Evolutionary conservation across 2,329 filamentous ascomycete species (phyloP), one percentile per base, ranked within the genome.

Genomic region (Cryphonectria radicalis): DNA sequence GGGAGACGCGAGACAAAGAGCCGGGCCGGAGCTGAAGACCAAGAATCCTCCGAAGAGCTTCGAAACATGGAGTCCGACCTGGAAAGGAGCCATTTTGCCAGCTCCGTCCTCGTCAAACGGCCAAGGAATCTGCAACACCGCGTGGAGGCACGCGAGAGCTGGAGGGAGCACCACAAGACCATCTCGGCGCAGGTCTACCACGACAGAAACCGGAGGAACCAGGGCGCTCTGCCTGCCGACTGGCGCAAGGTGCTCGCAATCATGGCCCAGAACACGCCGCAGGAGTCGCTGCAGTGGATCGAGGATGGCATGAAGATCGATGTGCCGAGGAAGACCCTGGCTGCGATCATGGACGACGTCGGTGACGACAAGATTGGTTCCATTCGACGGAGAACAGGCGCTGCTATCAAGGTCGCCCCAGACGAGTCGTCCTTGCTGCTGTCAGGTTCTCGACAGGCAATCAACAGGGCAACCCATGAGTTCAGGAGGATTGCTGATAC

Each of bases 241-340:
- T 87, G 84, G 84, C 79, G 78, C 19, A 73, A 76, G 7, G 80
- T 82, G 14, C 79, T 87, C 57, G 72, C 76, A 11, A 73, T 80
- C 4, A 78, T 87, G 71, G 79, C 78, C 72, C 75, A 75, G 19
- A 79, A 76, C 74, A 85, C 83, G 19, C 76, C 76, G 37, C 67
- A 64, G 43, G 40, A 72, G 32, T 63, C 32, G 28, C 66, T 57
- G 40, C 40, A 73, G 10, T 68, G 64, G 62, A 25, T 70, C 63
- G 72, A 73, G 35, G 72, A 76, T 40, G 74, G 70, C 1, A 74
- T 80, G 32, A 77, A 77, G 43, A 74, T 81, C 22, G 53, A 74
- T 11, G 50, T 82, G 0, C 69, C 76, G 2, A 53, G 37, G 19
- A 66, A 73, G 43, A 74, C 77, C 4, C 40, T 76, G 4, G 66